These are phyloP conservation scores for Prunus mume DNA, from an alignment of 306 rosid genomes.

Conservation along the genomic window DNA sequence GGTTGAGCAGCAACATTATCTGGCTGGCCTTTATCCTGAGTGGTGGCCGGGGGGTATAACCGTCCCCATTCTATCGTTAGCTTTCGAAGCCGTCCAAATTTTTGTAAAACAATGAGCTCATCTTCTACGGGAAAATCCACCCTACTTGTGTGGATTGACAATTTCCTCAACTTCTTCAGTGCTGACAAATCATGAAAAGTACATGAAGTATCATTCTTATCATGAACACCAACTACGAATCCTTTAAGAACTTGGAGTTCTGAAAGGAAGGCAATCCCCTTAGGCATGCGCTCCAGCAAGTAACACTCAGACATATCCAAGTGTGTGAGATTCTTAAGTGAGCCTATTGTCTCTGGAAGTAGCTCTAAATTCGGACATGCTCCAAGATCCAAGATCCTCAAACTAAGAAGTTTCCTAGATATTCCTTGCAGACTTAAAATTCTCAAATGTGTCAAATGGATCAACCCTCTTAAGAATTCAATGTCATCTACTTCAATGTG, in stretches of 20 bases:
- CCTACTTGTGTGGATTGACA: constrained; percentile 21
- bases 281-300: constrained; percentile 29
- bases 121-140: constrained; percentile 11
- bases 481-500: constrained; percentile 22
- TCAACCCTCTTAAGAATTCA: constrained; percentile 18
- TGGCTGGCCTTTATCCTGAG: no score
- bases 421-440: constrained; percentile 34
- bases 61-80: constrained; percentile 27
- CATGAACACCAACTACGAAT: constrained; percentile 3
- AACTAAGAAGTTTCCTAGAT: background rate
- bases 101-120: constrained; percentile 2
- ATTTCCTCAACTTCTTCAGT: constrained; percentile 27
- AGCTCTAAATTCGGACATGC: constrained; percentile 33
- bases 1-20: no score
- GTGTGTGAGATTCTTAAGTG: constrained; percentile 30
- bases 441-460: constrained; percentile 8
- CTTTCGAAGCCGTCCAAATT: constrained; percentile 5
- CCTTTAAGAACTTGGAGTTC: constrained; percentile 30
- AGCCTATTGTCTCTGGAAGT: constrained; percentile 15
- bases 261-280: constrained; percentile 7
- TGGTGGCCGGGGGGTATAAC: background rate
- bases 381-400: constrained; percentile 28
- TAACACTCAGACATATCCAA: constrained; percentile 40
- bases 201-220: background rate
- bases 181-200: constrained; percentile 11